phyloP scores from a whole-genome alignment of 257 asterid species.

The Parsonsia alboflavescens region DNA sequence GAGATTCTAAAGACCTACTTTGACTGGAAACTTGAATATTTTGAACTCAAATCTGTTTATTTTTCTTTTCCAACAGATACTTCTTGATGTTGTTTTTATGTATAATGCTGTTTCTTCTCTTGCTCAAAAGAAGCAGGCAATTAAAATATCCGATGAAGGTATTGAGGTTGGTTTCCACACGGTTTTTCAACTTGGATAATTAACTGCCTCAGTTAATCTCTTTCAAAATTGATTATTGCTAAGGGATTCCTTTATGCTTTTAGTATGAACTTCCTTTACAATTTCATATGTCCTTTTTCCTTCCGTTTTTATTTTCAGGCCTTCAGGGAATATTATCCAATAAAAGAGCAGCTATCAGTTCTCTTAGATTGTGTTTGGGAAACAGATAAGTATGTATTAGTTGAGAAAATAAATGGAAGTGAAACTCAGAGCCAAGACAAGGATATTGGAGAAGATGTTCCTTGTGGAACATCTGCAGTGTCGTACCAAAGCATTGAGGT shows the following conservation, averaged over 20 bases:
- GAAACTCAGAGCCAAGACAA: constrained; percentile 39
- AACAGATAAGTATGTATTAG: constrained; percentile 58
- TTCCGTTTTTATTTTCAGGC: constrained; percentile 40
- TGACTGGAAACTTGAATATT: neutral
- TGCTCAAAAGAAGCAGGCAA: constrained; percentile 66
- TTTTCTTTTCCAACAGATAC: constrained; percentile 44
- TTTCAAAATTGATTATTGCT: neutral
- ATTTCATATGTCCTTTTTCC: neutral
- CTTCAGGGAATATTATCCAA: constrained; percentile 75
- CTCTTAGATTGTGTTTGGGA: constrained; percentile 66
- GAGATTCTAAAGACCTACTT: neutral
- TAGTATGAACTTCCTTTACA: neutral
- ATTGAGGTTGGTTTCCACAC: constrained; percentile 48
- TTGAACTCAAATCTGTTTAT: constrained; percentile 5
- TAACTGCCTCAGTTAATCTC: neutral
- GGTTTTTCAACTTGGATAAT: neutral
- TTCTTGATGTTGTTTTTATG: constrained; percentile 61
- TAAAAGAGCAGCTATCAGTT: constrained; percentile 39
- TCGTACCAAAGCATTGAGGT: constrained; percentile 57
- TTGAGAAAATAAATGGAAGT: constrained; percentile 39
- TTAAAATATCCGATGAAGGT: constrained; percentile 69
- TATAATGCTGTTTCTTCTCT: constrained; percentile 59
- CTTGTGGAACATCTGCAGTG: constrained; percentile 32
- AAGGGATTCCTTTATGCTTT: neutral
- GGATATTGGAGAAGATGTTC: constrained; percentile 26